Evolutionary conservation across 805 yeast genomes (phyloP).

Genomic region (Hanseniaspora occidentalis): DNA sequence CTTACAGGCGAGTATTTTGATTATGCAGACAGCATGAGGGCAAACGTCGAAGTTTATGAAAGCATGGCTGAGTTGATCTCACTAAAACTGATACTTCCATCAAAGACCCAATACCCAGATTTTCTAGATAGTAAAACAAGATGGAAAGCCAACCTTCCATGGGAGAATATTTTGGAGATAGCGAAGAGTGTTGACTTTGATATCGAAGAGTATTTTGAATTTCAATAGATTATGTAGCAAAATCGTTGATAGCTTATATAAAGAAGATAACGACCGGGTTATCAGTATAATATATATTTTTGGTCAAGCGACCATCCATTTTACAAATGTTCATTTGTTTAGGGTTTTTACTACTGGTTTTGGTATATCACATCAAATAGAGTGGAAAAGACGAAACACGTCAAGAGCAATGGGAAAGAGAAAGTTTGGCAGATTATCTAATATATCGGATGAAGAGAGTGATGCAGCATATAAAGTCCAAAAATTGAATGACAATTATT

Average conservation of each 20-base stretch:
- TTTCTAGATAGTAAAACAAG: constrained; percentile 53
- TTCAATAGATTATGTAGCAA: no score
- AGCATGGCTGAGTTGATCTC: constrained; percentile 50
- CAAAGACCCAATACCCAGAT: constrained; percentile 33
- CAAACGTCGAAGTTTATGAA: constrained; percentile 38
- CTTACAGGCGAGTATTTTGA: constrained; percentile 12
- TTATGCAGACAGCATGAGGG: constrained; percentile 14
- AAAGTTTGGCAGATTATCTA: neutral
- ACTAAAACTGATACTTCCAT: constrained; percentile 35
- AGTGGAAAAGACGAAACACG: no score
- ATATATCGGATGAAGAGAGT: neutral
- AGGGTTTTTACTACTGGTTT: no score
- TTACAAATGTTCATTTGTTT: no score
- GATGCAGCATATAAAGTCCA: constrained; percentile 4
- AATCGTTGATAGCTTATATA: no score
- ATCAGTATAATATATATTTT: no score
- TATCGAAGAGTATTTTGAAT: constrained; percentile 42
- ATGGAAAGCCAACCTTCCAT: constrained; percentile 70
- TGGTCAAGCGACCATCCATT: no score
- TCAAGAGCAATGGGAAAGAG: no score
- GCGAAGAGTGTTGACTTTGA: constrained; percentile 57
- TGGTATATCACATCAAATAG: no score
- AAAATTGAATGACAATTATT: constrained; percentile 16
- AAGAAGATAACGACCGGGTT: no score
- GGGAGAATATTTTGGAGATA: constrained; percentile 48